Conservation (phyloP, 176 grass and related monocot species). For the Eleusine coracana region DNA sequence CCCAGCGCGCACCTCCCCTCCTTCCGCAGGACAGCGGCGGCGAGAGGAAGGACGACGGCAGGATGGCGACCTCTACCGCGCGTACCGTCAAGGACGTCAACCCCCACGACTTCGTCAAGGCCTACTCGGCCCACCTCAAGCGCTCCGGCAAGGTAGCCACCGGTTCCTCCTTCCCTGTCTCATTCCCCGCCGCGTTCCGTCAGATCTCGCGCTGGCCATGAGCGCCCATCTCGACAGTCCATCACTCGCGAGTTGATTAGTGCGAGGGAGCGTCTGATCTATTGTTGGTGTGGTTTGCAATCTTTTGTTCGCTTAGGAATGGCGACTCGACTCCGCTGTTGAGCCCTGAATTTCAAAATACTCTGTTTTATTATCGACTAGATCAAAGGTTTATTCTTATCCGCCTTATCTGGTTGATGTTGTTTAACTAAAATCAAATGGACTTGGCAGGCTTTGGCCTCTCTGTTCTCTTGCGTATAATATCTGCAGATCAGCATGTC, state of each 20-base stretch:
- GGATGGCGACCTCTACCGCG: slow-evolving; percentile 37
- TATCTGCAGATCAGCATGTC: no score
- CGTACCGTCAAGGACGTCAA: slow-evolving; percentile 60
- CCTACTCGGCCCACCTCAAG: slow-evolving; percentile 67
- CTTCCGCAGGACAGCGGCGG: neutral
- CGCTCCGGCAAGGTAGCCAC: slow-evolving; percentile 54
- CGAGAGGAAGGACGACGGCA: slow-evolving; percentile 15
- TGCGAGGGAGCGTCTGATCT: neutral
- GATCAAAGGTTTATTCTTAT: neutral
- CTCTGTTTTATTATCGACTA: neutral
- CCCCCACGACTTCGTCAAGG: slow-evolving; percentile 66
- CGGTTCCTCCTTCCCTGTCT: neutral
- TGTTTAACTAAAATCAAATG: neutral
- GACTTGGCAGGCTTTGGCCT: neutral
- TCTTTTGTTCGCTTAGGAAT: neutral
- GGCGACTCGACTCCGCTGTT: neutral
- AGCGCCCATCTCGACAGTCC: neutral
- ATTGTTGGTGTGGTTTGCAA: neutral
- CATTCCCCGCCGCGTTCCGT: neutral
- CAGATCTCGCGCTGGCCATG: neutral
- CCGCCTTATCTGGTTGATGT: neutral
- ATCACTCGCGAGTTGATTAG: neutral
- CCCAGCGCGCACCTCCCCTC: neutral
- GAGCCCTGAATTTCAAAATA: neutral
- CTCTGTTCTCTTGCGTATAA: neutral